Conservation (phyloP, 805 yeast species). For the baker's yeast (Saccharomyces cerevisiae) region DNA sequence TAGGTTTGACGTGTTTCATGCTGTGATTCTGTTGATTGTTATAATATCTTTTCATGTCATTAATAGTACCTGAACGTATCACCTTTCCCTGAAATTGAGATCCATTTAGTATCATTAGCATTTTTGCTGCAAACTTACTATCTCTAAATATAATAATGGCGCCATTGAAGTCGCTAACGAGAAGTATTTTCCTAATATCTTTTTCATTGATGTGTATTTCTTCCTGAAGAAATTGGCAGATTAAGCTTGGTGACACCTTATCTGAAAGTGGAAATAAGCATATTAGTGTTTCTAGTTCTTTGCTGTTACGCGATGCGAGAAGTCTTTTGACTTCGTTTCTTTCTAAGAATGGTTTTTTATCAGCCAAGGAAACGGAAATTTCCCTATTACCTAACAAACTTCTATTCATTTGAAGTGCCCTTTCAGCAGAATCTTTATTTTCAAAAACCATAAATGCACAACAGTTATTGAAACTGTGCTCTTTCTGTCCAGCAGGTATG, state of each 20-base stretch:
- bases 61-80: slow-evolving; percentile 30
- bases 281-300: slow-evolving; percentile 8
- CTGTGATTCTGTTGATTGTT: background rate
- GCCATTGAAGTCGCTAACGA: slow-evolving; percentile 39
- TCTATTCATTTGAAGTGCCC: slow-evolving; percentile 39
- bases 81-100: slow-evolving; percentile 30
- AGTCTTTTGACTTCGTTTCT: slow-evolving; percentile 28
- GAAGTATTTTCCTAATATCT: slow-evolving; percentile 34
- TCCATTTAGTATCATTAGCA: slow-evolving; percentile 38
- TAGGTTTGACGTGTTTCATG: background rate
- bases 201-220: slow-evolving; percentile 3
- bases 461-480: slow-evolving; percentile 41
- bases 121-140: slow-evolving; percentile 43
- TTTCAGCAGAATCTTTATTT: slow-evolving; percentile 37
- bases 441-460: slow-evolving; percentile 55
- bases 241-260: slow-evolving; percentile 17
- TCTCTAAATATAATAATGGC: slow-evolving; percentile 44
- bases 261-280: slow-evolving; percentile 27
- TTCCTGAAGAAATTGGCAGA: slow-evolving; percentile 12
- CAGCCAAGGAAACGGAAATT: slow-evolving; percentile 43
- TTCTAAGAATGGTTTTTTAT: slow-evolving; percentile 31
- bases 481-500: slow-evolving; percentile 14
- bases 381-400: slow-evolving; percentile 38
- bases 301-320: slow-evolving; percentile 13
- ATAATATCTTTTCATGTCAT: slow-evolving; percentile 21